Evolutionary conservation across 208 protist genomes (phyloP).

Genomic region (Lotmaria passim): DNA sequence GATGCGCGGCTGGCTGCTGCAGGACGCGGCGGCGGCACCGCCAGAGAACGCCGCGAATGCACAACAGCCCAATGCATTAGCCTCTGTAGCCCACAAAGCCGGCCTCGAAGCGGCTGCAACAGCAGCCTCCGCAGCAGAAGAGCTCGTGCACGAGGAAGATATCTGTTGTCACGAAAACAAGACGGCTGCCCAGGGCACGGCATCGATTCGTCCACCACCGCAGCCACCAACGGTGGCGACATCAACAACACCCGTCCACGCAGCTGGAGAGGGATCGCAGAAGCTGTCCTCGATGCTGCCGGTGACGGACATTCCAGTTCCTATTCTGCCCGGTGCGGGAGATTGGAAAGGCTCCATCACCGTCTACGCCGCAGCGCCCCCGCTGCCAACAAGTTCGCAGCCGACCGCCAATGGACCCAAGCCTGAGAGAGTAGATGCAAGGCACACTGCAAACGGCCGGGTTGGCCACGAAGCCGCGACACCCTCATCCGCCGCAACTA

Average conservation of each 20-base stretch:
- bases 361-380: constrained; percentile 7
- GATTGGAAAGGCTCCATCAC: constrained; percentile 36
- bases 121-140: neutral
- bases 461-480: too few species aligned
- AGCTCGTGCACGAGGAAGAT: neutral
- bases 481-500: too few species aligned
- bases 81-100: neutral
- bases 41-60: neutral
- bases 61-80: neutral
- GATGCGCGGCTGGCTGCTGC: constrained; percentile 18
- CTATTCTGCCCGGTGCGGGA: constrained; percentile 33
- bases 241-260: neutral
- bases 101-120: neutral
- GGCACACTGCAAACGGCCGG: too few species aligned
- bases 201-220: too few species aligned
- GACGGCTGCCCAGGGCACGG: too few species aligned
- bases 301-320: constrained; percentile 33
- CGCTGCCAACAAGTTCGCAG: neutral
- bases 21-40: neutral
- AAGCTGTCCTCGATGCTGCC: neutral
- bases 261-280: neutral
- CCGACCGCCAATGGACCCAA: too few species aligned
- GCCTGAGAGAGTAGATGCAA: too few species aligned
- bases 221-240: neutral
- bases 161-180: neutral